phyloP scores from a whole-genome alignment of 1,284 basidiomycete genomes.

The Coniophora puteana region DNA sequence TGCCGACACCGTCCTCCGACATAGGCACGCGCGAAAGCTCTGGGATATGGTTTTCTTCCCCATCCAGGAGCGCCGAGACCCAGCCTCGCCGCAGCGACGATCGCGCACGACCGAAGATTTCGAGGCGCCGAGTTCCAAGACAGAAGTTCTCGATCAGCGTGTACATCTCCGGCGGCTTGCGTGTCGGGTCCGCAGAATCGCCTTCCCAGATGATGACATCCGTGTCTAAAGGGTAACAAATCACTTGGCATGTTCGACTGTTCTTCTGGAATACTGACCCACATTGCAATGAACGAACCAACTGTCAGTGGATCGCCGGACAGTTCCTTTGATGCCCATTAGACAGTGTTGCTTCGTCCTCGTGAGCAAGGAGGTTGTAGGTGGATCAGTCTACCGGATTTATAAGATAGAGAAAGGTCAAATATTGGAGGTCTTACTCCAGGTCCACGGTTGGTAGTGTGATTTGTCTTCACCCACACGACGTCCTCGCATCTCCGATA shows the following conservation, averaged over 20 bases:
- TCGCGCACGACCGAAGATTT: constrained; percentile 80
- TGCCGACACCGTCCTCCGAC: constrained; percentile 39
- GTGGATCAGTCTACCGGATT: constrained; percentile 62
- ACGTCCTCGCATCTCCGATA: constrained; percentile 96
- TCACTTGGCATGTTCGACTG: neutral
- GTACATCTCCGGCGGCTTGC: constrained; percentile 94
- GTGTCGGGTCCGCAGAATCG: constrained; percentile 71
- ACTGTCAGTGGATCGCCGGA: constrained; percentile 88
- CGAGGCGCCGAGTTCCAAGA: constrained; percentile 87
- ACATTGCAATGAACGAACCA: constrained; percentile 99
- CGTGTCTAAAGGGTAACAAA: constrained; percentile 57
- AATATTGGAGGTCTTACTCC: constrained; percentile 48
- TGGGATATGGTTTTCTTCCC: constrained; percentile 50
- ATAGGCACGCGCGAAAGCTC: constrained; percentile 28
- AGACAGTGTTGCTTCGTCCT: constrained; percentile 95
- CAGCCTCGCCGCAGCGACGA: constrained; percentile 83
- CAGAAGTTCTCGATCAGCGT: constrained; percentile 97
- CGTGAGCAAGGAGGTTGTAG: constrained; percentile 80
- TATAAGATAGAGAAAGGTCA: constrained; percentile 11
- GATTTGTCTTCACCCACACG: constrained; percentile 94
- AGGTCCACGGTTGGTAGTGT: constrained; percentile 62
- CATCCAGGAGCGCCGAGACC: constrained; percentile 81
- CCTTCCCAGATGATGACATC: constrained; percentile 97
- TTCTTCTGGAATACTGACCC: constrained; percentile 38
- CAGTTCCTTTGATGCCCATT: constrained; percentile 98